A percentile compares a stretch with the other conserved stretches of the same genome.
These are phyloP conservation scores for Cupressus sempervirens DNA, from an alignment of 75 land plant species.

Conservation along the genomic window DNA sequence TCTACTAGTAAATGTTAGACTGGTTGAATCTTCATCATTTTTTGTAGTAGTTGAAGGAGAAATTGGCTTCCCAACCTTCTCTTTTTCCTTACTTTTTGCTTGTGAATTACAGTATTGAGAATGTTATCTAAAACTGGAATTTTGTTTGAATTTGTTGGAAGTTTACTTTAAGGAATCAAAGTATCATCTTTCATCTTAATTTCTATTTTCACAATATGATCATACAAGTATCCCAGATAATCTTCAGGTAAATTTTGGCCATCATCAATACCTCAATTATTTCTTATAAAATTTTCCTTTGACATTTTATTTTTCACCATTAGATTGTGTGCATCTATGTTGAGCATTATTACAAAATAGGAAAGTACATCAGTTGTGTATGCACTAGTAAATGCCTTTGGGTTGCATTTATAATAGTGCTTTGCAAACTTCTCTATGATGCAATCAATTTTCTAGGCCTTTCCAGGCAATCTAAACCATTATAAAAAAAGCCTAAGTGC, in stretches of 20 bases:
- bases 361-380: conserved; percentile 99
- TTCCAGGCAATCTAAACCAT: conserved; percentile 98
- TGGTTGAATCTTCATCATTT: no score
- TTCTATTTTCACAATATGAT: conserved; percentile 89
- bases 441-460: conserved; percentile 98
- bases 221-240: conserved; percentile 83
- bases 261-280: conserved; percentile 98
- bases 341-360: conserved; percentile 95
- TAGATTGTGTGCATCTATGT: conserved; percentile 98
- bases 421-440: conserved; percentile 99
- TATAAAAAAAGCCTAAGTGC: conserved; percentile 75
- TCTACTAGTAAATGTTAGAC: no score
- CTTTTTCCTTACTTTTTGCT: conserved; percentile 58
- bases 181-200: conserved; percentile 97
- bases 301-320: conserved; percentile 99
- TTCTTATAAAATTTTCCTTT: conserved; percentile 88
- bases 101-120: conserved; percentile 92
- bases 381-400: conserved; percentile 90
- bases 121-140: conserved; percentile 82
- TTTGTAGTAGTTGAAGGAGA: no score
- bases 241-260: conserved; percentile 97
- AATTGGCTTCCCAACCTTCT: no score
- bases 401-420: conserved; percentile 95
- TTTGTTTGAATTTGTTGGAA: conserved; percentile 70
- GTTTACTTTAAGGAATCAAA: conserved; percentile 53